Evolutionary conservation across 805 yeast genomes (phyloP).

Genomic region (Naumovozyma dairenensis): DNA sequence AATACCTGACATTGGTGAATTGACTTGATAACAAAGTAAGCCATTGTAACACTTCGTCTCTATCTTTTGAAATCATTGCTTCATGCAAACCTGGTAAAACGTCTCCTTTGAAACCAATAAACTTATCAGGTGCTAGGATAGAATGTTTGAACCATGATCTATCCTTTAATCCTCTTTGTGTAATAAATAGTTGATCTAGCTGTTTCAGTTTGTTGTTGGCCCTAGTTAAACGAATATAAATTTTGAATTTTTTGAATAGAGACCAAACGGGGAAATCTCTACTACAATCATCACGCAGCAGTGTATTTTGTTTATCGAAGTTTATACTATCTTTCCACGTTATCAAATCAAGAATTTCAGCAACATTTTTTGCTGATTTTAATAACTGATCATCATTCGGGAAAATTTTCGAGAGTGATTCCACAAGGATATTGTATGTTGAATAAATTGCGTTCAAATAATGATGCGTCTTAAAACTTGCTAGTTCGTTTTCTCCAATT

Average conservation of each 20-base stretch:
- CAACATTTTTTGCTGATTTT: conserved; percentile 6
- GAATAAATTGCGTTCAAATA: conserved; percentile 37
- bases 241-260: conserved; percentile 45
- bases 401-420: conserved; percentile 16
- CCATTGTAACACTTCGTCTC: conserved; percentile 36
- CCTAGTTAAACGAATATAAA: conserved; percentile 47
- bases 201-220: conserved; percentile 44
- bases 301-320: conserved; percentile 40
- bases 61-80: conserved; percentile 39
- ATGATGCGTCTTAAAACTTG: conserved; percentile 37
- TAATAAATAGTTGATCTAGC: conserved; percentile 46
- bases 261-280: conserved; percentile 76
- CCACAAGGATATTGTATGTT: conserved; percentile 27
- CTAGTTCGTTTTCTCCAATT: conserved; percentile 48
- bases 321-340: conserved; percentile 21
- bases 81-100: conserved; percentile 53
- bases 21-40: conserved; percentile 34
- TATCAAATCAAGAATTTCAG: conserved; percentile 4
- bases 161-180: conserved; percentile 36
- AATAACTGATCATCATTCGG: conserved; percentile 15
- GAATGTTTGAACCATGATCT: conserved; percentile 58
- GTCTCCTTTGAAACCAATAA: conserved; percentile 41
- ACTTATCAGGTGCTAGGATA: conserved; percentile 49
- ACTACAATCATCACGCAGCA: conserved; percentile 41
- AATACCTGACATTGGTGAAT: conserved; percentile 16